Evolutionary conservation across 495 filamentous ascomycete species (phyloP).

Genomic region (Penicillium waksmanii): DNA sequence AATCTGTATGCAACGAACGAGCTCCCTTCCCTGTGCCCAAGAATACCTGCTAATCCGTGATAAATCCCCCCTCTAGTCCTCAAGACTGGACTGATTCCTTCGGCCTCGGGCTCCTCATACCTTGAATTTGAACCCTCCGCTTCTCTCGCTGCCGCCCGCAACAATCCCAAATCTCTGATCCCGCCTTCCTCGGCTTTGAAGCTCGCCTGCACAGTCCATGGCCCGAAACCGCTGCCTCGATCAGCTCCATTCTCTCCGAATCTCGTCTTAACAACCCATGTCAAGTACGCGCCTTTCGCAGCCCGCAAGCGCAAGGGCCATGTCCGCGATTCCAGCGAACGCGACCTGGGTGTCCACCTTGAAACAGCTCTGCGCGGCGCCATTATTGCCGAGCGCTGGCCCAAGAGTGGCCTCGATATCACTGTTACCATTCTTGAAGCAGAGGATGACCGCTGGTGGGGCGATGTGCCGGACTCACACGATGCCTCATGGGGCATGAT

Average conservation of each 20-base stretch:
- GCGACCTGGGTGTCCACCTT: conserved; percentile 87
- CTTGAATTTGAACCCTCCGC: conserved; percentile 76
- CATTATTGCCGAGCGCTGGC: conserved; percentile 91
- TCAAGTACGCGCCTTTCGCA: conserved; percentile 96
- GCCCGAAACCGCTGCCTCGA: conserved; percentile 85
- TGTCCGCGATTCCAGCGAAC: conserved; percentile 80
- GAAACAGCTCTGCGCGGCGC: conserved; percentile 88
- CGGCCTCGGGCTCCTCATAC: conserved; percentile 92
- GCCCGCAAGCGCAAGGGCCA: conserved; percentile 81
- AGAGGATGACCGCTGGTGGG: conserved; percentile 73
- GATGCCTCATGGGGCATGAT: conserved; percentile 74
- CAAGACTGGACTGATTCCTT: conserved; percentile 89
- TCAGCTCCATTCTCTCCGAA: conserved; percentile 88
- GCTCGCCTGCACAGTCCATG: conserved; percentile 88
- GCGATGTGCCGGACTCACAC: conserved; percentile 51
- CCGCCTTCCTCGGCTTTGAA: conserved; percentile 71
- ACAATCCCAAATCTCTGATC: conserved; percentile 50
- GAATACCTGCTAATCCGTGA: conserved; percentile 1
- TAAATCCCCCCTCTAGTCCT: conserved; percentile 60
- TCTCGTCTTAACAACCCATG: conserved; percentile 84
- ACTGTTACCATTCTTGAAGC: conserved; percentile 92
- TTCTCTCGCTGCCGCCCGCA: conserved; percentile 50
- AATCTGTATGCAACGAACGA: conserved; percentile 63
- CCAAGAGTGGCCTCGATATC: conserved; percentile 93
- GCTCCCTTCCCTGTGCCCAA: not conserved